These are phyloP conservation scores for Isatis lusitanica DNA, from an alignment of 441 rosid species.

Conservation along the genomic window DNA sequence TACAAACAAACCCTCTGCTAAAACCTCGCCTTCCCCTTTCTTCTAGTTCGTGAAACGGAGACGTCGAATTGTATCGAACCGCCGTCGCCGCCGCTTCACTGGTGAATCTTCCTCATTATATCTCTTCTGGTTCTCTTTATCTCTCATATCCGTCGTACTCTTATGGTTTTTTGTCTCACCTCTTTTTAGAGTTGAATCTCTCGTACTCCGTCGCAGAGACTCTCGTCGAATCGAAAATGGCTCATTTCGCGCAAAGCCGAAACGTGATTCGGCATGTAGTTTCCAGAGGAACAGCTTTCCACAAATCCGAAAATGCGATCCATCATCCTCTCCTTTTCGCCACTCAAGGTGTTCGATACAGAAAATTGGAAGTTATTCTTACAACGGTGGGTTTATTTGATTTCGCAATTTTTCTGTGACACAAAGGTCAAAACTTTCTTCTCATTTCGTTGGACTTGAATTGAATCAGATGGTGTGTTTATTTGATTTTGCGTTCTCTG, in stretches of 20 bases:
- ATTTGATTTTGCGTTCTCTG: background rate
- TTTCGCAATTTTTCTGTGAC: background rate
- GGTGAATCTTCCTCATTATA: background rate
- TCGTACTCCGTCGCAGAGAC: background rate
- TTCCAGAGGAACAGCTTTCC: conserved; percentile 32
- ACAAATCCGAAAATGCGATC: conserved; percentile 42
- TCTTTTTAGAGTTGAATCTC: background rate
- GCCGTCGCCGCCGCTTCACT: conserved; percentile 5
- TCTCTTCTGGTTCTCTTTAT: background rate
- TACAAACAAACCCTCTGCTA: conserved; percentile 6
- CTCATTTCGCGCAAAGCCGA: conserved; percentile 46
- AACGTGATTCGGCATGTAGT: conserved; percentile 51
- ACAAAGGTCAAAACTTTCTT: background rate
- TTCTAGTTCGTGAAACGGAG: background rate
- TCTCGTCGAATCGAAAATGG: conserved; percentile 41
- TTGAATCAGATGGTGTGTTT: background rate
- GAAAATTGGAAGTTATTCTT: conserved; percentile 79
- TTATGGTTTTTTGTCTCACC: background rate
- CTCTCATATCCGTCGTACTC: background rate
- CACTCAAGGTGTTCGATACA: conserved; percentile 71
- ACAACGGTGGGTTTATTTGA: conserved; percentile 48
- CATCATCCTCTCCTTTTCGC: conserved; percentile 62
- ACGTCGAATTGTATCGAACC: background rate
- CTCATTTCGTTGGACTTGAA: background rate
- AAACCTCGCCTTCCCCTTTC: conserved; percentile 14